phyloP scores from a whole-genome alignment of 306 rosid genomes.

The Lithocarpus polystachyus region DNA sequence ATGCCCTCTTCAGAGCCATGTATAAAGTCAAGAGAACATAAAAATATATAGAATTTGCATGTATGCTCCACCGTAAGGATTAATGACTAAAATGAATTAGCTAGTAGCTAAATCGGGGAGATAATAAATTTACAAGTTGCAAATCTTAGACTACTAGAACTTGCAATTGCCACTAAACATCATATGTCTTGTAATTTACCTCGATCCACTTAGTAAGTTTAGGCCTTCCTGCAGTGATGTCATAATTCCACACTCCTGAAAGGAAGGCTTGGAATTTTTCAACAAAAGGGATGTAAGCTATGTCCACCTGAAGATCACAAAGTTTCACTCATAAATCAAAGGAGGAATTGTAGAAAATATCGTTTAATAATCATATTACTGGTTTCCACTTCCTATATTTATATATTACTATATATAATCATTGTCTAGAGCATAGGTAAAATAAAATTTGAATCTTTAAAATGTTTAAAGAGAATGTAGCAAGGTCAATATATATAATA shows the following conservation, averaged over 20 bases:
- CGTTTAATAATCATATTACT: not conserved
- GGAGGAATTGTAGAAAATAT: not conserved
- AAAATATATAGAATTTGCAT: not conserved
- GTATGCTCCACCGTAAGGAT: not conserved
- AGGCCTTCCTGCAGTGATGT: conserved; percentile 61
- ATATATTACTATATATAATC: too few relatives aligned
- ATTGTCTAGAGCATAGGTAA: too few relatives aligned
- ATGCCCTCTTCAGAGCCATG: not conserved
- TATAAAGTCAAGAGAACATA: not conserved
- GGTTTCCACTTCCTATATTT: not conserved
- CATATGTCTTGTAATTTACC: conserved; percentile 33
- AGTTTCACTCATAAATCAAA: conserved; percentile 6
- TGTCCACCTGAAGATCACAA: conserved; percentile 56
- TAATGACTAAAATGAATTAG: not conserved
- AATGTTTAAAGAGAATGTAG: too few relatives aligned
- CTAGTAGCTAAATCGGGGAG: not conserved
- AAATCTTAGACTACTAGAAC: not conserved
- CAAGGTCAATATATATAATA: not conserved
- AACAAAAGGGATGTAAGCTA: conserved; percentile 55
- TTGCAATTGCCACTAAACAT: not conserved
- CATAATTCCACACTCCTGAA: conserved; percentile 38
- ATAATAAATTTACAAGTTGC: not conserved
- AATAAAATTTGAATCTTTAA: too few relatives aligned
- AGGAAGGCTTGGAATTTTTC: conserved; percentile 60
- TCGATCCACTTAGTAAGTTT: conserved; percentile 58